Evolutionary conservation across 768 basidiomycete species (phyloP), one percentile per base, ranked within the genome.

Genomic region (Pleurotus eryngii): DNA sequence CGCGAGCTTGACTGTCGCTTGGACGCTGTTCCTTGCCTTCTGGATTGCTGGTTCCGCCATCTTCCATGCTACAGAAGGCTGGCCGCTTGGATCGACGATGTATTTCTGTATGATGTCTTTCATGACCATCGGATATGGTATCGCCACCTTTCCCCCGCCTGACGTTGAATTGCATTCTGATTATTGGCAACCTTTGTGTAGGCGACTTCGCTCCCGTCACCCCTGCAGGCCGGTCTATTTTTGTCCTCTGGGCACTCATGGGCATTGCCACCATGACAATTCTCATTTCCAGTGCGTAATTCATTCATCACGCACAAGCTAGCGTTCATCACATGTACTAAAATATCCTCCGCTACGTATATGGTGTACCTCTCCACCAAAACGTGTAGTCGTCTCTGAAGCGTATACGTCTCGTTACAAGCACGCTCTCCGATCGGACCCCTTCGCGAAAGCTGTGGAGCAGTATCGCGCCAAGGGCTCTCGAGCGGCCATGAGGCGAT

Each of bases 51-150:
- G 90, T 3, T 81, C 86, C 3, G 78, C 74, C 1, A 83, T 91
- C 42, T 92, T 92, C 61, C 77, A 71, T 65, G 65, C 67, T n/a
- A 89, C 88, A 0, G 90, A 92, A 67, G 72, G 71, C 1, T 92
- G 90, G 90, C 43, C 70, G 0, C 90, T 82, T 64, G 86, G 84
- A 1, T 60, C 65, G 14, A 78, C 89, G 0, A 63, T 89, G 57
- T 92, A 91, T 65, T 92, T 91, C 64, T 91, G 90, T 89, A 57
- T 59, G 82, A 72, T 87, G 49, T 69, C 87, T 8, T 91, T 92
- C 71, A 82, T 82, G 0, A 90, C 87, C 0, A 84, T 91, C 26
- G 90, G 90, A 12, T 89, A 85, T 61, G 85, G 81, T 69, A 61
- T 39, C 63, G 59, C 3, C 6, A 2, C 27, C 14, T 30, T 20